phyloP scores from a whole-genome alignment of 768 basidiomycete species.

The Arthromyces matolae region DNA sequence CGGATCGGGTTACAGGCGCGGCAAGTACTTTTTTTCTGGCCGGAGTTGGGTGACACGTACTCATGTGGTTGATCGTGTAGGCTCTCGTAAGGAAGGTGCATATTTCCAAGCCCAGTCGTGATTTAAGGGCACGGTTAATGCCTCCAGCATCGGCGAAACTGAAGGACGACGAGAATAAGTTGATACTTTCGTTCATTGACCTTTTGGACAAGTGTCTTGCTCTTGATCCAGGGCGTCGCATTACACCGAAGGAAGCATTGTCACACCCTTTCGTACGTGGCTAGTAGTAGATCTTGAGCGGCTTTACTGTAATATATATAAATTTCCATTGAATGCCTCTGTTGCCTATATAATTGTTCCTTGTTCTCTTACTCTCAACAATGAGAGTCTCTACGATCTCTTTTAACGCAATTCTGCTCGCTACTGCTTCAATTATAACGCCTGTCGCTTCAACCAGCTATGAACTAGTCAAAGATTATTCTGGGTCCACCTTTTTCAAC shows the following conservation, averaged over 20 bases:
- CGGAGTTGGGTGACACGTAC: constrained; percentile 21
- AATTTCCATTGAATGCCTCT: too few relatives aligned
- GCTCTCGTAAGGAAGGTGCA: constrained; percentile 79
- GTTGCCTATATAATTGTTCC: background rate
- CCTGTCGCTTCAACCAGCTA: constrained; percentile 30
- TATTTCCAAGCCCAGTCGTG: constrained; percentile 76
- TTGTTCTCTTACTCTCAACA: too few relatives aligned
- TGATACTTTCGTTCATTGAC: constrained; percentile 79
- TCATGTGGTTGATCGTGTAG: constrained; percentile 35
- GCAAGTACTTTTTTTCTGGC: constrained; percentile 45
- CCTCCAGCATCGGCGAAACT: constrained; percentile 74
- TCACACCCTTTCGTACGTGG: constrained; percentile 80
- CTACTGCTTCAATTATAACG: background rate
- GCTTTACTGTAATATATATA: too few relatives aligned
- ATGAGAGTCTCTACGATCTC: constrained; percentile 1
- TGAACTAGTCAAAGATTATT: constrained; percentile 51
- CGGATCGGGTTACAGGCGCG: constrained; percentile 76
- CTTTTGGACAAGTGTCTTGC: constrained; percentile 86
- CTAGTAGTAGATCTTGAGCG: constrained; percentile 15
- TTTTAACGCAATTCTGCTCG: constrained; percentile 1
- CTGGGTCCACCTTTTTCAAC: constrained; percentile 62
- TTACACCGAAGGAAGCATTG: constrained; percentile 88
- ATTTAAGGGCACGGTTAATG: constrained; percentile 79
- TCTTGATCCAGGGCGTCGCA: constrained; percentile 81
- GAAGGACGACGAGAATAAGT: constrained; percentile 85